A percentile compares a stretch with the other conserved stretches of the same genome.
Conservation (phyloP, 495 filamentous ascomycete species). For the Daldinia bambusicola region DNA sequence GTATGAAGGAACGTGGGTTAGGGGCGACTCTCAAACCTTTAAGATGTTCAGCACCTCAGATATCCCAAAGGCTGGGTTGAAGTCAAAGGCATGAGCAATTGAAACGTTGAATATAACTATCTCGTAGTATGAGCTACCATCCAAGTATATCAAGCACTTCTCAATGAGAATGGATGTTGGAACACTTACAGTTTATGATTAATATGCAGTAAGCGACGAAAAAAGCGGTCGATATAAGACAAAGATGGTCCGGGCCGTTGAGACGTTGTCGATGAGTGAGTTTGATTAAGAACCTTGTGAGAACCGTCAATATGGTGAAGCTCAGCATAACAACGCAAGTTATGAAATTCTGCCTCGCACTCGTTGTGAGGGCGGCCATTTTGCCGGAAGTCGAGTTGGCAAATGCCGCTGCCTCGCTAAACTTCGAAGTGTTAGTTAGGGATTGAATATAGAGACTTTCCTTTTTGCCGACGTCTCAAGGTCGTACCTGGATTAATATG, state of each 20-base stretch:
- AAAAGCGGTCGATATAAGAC: not conserved
- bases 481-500: not conserved
- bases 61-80: not conserved
- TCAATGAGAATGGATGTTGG: not conserved
- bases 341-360: not conserved
- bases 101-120: constrained; percentile 3
- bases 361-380: not conserved
- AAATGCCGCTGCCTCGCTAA: not conserved
- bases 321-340: not conserved
- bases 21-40: not conserved
- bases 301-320: not conserved
- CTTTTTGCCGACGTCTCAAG: too few relatives aligned
- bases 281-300: not conserved
- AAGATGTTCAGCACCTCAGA: not conserved
- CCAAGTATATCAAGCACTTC: not conserved
- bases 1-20: not conserved
- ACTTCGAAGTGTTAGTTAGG: not conserved
- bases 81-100: not conserved
- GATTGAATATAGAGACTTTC: too few relatives aligned
- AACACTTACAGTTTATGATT: not conserved
- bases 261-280: not conserved
- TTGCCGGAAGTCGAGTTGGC: not conserved
- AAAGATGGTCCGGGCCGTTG: not conserved
- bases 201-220: not conserved
- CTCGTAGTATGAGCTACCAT: not conserved